phyloP scores from a whole-genome alignment of 345 rosid genomes.

The Hibiscus tridactylites region DNA sequence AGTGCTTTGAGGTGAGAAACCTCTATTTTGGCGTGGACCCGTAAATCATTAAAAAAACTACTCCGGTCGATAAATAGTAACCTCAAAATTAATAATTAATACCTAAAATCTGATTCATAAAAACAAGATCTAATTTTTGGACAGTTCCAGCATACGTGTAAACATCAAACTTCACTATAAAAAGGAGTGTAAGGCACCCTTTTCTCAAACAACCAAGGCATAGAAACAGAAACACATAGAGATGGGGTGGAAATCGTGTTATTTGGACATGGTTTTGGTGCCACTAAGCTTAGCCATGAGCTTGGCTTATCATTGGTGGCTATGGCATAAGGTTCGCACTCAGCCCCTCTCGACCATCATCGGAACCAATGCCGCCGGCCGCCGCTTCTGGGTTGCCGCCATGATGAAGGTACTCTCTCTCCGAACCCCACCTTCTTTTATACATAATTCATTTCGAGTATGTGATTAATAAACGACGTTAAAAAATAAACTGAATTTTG shows the following conservation, averaged over 20 bases:
- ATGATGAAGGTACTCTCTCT: conserved; percentile 56
- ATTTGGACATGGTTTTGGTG: conserved; percentile 64
- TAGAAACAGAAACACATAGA: not conserved
- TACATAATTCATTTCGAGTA: not conserved
- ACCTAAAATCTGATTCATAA: not conserved
- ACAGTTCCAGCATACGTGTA: not conserved
- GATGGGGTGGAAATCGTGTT: conserved; percentile 81
- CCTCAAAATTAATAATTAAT: too few species aligned
- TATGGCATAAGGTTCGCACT: conserved; percentile 72
- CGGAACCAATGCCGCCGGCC: conserved; percentile 58
- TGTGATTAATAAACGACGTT: too few species aligned
- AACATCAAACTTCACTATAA: not conserved
- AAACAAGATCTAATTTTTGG: not conserved
- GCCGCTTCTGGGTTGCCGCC: conserved; percentile 73
- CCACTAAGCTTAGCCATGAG: conserved; percentile 48
- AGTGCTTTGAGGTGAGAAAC: too few species aligned
- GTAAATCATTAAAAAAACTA: too few species aligned
- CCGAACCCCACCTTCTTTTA: too few species aligned
- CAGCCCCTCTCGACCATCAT: conserved; percentile 68
- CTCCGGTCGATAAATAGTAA: too few species aligned
- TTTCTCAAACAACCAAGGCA: not conserved
- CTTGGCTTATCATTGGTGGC: conserved; percentile 55
- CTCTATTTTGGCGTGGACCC: too few species aligned
- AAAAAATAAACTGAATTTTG: too few species aligned
- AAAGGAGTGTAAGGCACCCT: not conserved